phyloP scores from a whole-genome alignment of 257 asterid species.

The Linderniella brevidens region DNA sequence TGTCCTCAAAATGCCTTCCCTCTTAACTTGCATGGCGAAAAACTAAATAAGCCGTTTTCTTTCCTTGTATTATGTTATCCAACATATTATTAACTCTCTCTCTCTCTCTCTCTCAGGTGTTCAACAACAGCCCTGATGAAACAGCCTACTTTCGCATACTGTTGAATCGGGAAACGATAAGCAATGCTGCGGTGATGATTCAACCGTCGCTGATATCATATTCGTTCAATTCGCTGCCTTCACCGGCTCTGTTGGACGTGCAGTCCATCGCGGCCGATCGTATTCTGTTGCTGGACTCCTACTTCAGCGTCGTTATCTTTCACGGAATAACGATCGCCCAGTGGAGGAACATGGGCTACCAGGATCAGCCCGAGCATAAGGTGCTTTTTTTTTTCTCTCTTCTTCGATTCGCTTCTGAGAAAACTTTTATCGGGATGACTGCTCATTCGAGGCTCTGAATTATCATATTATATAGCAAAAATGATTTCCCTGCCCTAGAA shows the following conservation, averaged over 20 bases:
- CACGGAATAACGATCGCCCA: slow-evolving; percentile 98
- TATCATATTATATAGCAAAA: no score
- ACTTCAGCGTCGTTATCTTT: slow-evolving; percentile 82
- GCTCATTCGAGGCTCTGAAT: neutral
- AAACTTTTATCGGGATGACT: slow-evolving; percentile 7
- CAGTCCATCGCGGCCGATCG: slow-evolving; percentile 86
- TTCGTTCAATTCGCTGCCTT: slow-evolving; percentile 73
- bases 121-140: slow-evolving; percentile 96
- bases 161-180: slow-evolving; percentile 80
- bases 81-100: neutral
- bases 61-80: slow-evolving; percentile 4
- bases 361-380: slow-evolving; percentile 77
- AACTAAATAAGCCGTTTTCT: no score
- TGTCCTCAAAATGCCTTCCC: no score
- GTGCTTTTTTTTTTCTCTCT: slow-evolving; percentile 17
- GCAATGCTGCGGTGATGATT: slow-evolving; percentile 95
- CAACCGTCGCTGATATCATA: slow-evolving; percentile 89
- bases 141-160: slow-evolving; percentile 93
- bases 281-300: slow-evolving; percentile 82
- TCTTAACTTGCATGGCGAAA: no score
- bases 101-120: slow-evolving; percentile 35
- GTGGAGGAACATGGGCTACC: slow-evolving; percentile 98
- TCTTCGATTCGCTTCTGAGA: no score
- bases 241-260: slow-evolving; percentile 86
- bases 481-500: no score